A percentile compares a stretch with the other conserved stretches of the same genome.
phyloP scores from a whole-genome alignment of 2,329 filamentous ascomycete species.

The Epichloe hybrida region DNA sequence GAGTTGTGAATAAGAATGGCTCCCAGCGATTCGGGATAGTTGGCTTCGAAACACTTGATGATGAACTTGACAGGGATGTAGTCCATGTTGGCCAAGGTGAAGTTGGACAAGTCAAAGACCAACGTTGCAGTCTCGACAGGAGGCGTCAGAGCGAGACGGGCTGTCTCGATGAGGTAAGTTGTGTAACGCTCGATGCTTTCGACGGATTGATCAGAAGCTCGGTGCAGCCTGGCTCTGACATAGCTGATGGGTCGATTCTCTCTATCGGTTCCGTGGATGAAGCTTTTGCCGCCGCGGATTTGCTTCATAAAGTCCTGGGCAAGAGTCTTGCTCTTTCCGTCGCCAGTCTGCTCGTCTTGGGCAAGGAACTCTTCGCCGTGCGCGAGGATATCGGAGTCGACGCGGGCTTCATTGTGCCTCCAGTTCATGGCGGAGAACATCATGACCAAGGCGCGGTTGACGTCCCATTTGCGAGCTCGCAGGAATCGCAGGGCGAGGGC shows the following conservation, averaged over 20 bases:
- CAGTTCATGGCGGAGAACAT: constrained; percentile 24
- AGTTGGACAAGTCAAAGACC: constrained; percentile 60
- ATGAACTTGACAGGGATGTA: constrained; percentile 67
- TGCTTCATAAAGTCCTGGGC: constrained; percentile 20
- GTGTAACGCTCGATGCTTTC: constrained; percentile 24
- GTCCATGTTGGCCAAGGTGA: constrained; percentile 62
- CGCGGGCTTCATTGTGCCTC: constrained; percentile 17
- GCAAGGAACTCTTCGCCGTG: constrained; percentile 21
- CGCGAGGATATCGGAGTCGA: constrained; percentile 19
- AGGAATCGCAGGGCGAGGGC: constrained; percentile 26
- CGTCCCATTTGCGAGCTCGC: constrained; percentile 27
- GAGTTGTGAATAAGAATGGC: constrained; percentile 61
- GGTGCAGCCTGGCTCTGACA: constrained; percentile 21
- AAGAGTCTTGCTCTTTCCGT: constrained; percentile 3
- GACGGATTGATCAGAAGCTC: constrained; percentile 18
- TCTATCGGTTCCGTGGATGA: constrained; percentile 23
- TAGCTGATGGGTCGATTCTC: constrained; percentile 23
- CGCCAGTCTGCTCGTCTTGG: constrained; percentile 15
- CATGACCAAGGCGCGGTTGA: constrained; percentile 25
- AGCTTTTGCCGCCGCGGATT: constrained; percentile 24
- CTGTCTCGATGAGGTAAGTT: constrained; percentile 26
- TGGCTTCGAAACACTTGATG: constrained; percentile 67
- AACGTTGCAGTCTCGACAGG: constrained; percentile 21
- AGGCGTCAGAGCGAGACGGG: constrained; percentile 6
- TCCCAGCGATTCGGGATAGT: constrained; percentile 62